phyloP scores from a whole-genome alignment of 306 rosid species.

The Quercus ilex region DNA sequence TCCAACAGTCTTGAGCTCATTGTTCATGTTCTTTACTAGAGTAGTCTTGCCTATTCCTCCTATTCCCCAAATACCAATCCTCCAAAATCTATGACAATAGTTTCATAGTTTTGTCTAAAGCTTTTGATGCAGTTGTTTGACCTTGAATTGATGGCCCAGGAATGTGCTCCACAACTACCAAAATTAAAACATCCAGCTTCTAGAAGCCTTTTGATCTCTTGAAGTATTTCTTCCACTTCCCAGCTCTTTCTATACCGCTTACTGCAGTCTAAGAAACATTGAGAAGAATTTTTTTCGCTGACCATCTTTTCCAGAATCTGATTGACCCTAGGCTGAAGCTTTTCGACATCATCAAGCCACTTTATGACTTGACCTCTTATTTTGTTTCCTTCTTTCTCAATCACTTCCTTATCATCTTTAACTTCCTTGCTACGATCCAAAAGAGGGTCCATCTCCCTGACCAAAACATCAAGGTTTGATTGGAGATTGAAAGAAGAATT shows the following conservation, averaged over 20 bases:
- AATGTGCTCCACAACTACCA: not conserved
- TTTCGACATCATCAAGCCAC: conserved; percentile 4
- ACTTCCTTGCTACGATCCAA: too few species aligned
- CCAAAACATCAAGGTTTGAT: too few species aligned
- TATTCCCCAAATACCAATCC: conserved; percentile 12
- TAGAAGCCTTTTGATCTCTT: not conserved
- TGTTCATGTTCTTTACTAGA: conserved; percentile 14
- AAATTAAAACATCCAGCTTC: not conserved
- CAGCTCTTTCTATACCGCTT: not conserved
- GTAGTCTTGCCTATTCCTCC: conserved; percentile 10
- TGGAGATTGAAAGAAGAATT: too few species aligned
- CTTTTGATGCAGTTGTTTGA: not conserved
- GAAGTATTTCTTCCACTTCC: not conserved
- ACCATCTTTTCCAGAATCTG: not conserved
- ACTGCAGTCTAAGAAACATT: not conserved
- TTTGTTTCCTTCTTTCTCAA: not conserved
- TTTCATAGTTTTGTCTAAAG: not conserved
- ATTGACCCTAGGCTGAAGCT: not conserved
- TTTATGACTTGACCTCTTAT: not conserved
- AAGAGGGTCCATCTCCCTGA: too few species aligned
- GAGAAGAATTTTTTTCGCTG: not conserved
- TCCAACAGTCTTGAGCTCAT: conserved; percentile 14
- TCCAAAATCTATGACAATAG: not conserved
- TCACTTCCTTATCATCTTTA: too few species aligned
- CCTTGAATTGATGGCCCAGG: not conserved